Percentiles rank a stretch among this genome's conserved stretches.
These are phyloP conservation scores for Sporothrix sp. DNA, from an alignment of 2,329 filamentous ascomycete species.

Conservation along the genomic window DNA sequence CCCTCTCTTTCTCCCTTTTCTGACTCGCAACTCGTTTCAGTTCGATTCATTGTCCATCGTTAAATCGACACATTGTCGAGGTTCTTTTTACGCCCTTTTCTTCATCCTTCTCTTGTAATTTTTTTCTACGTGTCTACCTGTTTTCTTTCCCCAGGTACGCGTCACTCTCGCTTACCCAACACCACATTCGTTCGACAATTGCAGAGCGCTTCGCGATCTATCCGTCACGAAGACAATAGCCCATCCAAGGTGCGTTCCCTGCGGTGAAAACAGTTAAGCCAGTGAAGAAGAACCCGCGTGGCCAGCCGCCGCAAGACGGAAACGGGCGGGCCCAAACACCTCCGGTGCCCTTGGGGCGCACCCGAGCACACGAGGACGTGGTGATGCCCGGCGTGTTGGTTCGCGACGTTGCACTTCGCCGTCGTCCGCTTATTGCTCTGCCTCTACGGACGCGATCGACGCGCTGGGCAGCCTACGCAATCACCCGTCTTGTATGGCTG, in stretches of 20 bases:
- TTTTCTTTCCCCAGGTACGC: constrained; percentile 11
- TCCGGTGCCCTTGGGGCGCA: not conserved
- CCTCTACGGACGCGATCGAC: constrained; percentile 1
- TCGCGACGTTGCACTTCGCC: constrained; percentile 2
- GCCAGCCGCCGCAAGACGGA: not conserved
- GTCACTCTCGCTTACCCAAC: constrained; percentile 15
- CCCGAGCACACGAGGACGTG: no score
- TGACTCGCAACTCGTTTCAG: constrained; percentile 3
- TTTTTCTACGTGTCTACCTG: constrained; percentile 10
- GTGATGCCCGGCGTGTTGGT: not conserved
- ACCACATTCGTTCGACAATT: constrained; percentile 5
- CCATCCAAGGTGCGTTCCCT: no score
- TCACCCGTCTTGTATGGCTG: not conserved
- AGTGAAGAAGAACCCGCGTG: not conserved
- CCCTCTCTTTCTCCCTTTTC: constrained; percentile 4
- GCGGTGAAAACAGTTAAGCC: no score
- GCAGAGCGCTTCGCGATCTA: constrained; percentile 3
- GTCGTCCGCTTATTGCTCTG: not conserved
- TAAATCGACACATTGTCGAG: constrained; percentile 13
- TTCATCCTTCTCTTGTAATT: constrained; percentile 9
- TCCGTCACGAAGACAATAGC: not conserved
- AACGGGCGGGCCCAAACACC: not conserved
- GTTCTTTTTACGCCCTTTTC: constrained; percentile 8
- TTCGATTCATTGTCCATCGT: constrained; percentile 18
- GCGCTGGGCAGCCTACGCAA: constrained; percentile 2